Evolutionary conservation across 768 basidiomycete species (phyloP).

Genomic region (Suillus americanus): DNA sequence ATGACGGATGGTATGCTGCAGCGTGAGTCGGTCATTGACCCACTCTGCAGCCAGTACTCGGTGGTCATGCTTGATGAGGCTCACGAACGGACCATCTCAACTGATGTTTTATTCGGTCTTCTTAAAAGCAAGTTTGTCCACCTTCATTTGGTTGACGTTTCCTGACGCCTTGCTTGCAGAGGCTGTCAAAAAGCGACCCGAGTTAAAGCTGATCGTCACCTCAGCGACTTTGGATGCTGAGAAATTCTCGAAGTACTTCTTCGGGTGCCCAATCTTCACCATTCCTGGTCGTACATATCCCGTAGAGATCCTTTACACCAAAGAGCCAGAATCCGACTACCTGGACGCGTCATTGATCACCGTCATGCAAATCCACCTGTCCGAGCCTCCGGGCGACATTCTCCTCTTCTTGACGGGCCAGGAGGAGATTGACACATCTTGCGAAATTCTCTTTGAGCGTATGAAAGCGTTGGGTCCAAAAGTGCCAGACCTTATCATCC

Average conservation of each 20-base stretch:
- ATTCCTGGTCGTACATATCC: slow-evolving; percentile 99
- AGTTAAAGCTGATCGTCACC: slow-evolving; percentile 96
- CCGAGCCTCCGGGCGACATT: slow-evolving; percentile 95
- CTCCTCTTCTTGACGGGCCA: slow-evolving; percentile 97
- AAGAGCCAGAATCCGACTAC: slow-evolving; percentile 97
- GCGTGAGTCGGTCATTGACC: slow-evolving; percentile 94
- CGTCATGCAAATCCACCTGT: slow-evolving; percentile 98
- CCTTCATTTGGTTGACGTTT: background rate
- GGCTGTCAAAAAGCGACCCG: slow-evolving; percentile 90
- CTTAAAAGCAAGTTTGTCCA: slow-evolving; percentile 53
- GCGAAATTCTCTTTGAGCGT: slow-evolving; percentile 96
- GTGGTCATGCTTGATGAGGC: slow-evolving; percentile 99
- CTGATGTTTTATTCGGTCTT: slow-evolving; percentile 95
- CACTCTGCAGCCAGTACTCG: slow-evolving; percentile 88
- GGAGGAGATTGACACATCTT: slow-evolving; percentile 97
- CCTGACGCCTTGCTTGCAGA: slow-evolving; percentile 49
- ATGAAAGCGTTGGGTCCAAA: slow-evolving; percentile 99
- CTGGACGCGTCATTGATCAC: slow-evolving; percentile 98
- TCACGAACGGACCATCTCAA: slow-evolving; percentile 97
- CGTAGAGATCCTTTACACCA: slow-evolving; percentile 97
- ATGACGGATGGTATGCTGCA: slow-evolving; percentile 99
- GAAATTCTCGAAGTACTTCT: slow-evolving; percentile 99
- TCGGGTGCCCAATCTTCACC: slow-evolving; percentile 97
- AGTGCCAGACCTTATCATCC: slow-evolving; percentile 94
- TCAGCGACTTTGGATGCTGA: slow-evolving; percentile 99